phyloP scores from a whole-genome alignment of 139 green algal genomes.

The Chlorella sp. region DNA sequence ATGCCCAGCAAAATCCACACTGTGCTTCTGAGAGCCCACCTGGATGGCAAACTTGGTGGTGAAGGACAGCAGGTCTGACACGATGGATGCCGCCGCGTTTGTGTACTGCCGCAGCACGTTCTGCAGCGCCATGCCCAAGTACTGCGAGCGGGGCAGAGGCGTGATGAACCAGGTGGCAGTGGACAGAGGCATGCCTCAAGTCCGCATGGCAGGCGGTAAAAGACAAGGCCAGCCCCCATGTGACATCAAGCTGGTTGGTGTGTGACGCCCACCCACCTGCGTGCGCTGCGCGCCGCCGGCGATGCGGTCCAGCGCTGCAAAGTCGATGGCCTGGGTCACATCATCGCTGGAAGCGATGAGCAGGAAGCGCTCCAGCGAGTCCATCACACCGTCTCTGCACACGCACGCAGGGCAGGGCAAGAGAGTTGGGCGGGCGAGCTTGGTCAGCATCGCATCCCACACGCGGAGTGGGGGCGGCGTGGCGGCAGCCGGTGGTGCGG shows the following conservation, averaged over 20 bases:
- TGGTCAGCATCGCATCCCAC: too few species aligned
- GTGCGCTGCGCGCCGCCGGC: conserved; percentile 2
- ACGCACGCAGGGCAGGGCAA: not conserved
- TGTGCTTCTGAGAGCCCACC: conserved; percentile 52
- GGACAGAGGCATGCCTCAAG: not conserved
- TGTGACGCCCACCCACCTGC: conserved; percentile 18
- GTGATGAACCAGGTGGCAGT: not conserved
- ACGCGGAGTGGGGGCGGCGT: too few species aligned
- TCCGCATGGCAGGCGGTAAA: not conserved
- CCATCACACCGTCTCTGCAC: conserved; percentile 86
- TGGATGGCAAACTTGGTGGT: conserved; percentile 86
- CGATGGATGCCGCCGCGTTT: conserved; percentile 81
- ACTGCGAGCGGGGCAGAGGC: conserved; percentile 6
- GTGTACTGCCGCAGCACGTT: conserved; percentile 89
- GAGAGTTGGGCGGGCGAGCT: too few species aligned
- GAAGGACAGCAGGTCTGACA: conserved; percentile 73
- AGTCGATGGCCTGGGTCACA: conserved; percentile 63
- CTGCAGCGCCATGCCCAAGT: conserved; percentile 78
- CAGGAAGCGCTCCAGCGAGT: conserved; percentile 87
- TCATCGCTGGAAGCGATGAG: conserved; percentile 81
- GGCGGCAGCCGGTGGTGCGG: too few species aligned
- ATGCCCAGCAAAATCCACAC: too few species aligned
- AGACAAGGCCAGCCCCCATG: too few species aligned
- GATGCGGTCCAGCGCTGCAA: conserved; percentile 34
- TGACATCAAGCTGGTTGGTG: too few species aligned